Evolutionary conservation across 257 asterid species (phyloP), one percentile per base, ranked within the genome.

Genomic region (Solanum corneliomulleri): DNA sequence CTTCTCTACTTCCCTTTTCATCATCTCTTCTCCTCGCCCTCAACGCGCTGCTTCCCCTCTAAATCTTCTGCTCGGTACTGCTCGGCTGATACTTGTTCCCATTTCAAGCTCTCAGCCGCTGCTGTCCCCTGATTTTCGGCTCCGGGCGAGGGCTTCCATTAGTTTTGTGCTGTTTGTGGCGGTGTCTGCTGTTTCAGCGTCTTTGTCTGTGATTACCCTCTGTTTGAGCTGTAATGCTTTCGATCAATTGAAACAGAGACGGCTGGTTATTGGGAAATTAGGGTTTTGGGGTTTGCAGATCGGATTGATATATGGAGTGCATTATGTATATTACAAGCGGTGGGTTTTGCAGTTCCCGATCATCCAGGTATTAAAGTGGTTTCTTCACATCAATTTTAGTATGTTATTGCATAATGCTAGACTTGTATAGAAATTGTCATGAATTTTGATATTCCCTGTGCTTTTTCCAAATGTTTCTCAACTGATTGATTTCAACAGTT

Each of bases 311-410:
- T 97, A 96, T 87, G 99, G 97, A 47, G 33, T 94, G 85, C 91
- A 90, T 83, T 97, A 91, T 83, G 94, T 94, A 66, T 95, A 89
- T 87, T 90, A 87, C 88, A 88, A 89, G 90, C 92, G 98, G 80
- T 96, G 99, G 99, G 95, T 96, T 86, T 88, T 96, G 88, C 93
- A 88, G 31, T 97, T 97, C 88, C 99, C 99, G 23, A 93, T 97
- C 56, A 86, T 97, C 88, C 99, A 97, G 99, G 99, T 97, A 88
- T 42, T 69, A 9, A 33, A 69, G 39, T 60, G 76, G 44, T 5
- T 29, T 33, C 68, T 16, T 23, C 20, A 77, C 78, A 39, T 77
- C 45, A 29, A 33, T 72, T 89, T 45, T 68, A 52, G 41, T 47
- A 16, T 80, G 42, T 27, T 23, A 16, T 45, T 78, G 84, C 83